phyloP scores from a whole-genome alignment of 768 basidiomycete species.

The Mycena amicta region DNA sequence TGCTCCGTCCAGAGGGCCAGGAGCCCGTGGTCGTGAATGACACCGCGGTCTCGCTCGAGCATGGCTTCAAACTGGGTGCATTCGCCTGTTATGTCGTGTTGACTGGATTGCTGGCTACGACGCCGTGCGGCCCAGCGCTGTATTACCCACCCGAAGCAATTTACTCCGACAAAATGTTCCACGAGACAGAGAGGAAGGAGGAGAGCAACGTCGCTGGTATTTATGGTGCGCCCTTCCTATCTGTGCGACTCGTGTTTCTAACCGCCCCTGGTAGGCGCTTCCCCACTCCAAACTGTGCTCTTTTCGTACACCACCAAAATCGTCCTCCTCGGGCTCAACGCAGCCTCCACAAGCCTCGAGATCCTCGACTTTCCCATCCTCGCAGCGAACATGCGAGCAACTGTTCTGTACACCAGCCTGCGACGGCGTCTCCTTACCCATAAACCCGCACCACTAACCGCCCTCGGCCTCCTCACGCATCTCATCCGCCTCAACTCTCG shows the following conservation, averaged over 20 bases:
- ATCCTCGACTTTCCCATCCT: slow-evolving; percentile 87
- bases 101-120: slow-evolving; percentile 23
- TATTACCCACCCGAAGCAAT: slow-evolving; percentile 71
- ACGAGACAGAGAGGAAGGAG: slow-evolving; percentile 61
- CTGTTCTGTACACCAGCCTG: slow-evolving; percentile 61
- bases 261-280: slow-evolving; percentile 48
- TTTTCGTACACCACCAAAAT: slow-evolving; percentile 91
- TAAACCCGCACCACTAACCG: slow-evolving; percentile 51
- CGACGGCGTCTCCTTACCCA: slow-evolving; percentile 60
- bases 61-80: not conserved
- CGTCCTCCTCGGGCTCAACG: slow-evolving; percentile 74
- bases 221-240: slow-evolving; percentile 38
- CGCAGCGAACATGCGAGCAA: slow-evolving; percentile 67
- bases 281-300: slow-evolving; percentile 59
- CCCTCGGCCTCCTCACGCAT: not conserved
- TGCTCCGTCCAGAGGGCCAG: not conserved
- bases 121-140: slow-evolving; percentile 72
- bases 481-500: not conserved
- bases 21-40: not conserved
- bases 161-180: slow-evolving; percentile 52
- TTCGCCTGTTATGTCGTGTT: too few relatives aligned
- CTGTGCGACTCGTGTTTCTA: not conserved
- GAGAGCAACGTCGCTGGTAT: slow-evolving; percentile 72
- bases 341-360: slow-evolving; percentile 60
- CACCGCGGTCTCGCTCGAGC: not conserved